Evolutionary conservation across 495 filamentous ascomycete species (phyloP), one percentile per base, ranked within the genome.

Genomic region (Antarctomyces pellizariae): DNA sequence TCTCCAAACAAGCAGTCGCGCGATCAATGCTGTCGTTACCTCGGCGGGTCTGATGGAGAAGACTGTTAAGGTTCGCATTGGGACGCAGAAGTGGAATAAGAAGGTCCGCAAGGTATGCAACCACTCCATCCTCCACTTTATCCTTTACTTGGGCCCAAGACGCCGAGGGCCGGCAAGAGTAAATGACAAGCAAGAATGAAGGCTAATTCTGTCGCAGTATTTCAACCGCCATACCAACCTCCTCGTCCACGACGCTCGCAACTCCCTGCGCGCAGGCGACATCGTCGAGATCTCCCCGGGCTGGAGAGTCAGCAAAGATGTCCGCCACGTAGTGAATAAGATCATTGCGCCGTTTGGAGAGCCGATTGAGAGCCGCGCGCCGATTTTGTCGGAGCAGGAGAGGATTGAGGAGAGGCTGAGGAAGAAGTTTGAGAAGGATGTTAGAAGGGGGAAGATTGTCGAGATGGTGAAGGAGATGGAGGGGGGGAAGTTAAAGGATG

Each of bases 261-360:
- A 71, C 53, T 79, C 74, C 8, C 54, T 79, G 26, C 64, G 70
- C 29, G 53, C 59, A 25, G 78, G 78, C 41, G 78, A 89, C 47
- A 64, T 84, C 8, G 67, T 89, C n/a, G 63, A 69, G 45, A 75
- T 86, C 42, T 62, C 62, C 12, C 60, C 68, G 12, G 70, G 70
- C 22, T 68, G 52, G 41, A 64, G 69, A 9, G 58, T 59, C 31
- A 62, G 61, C 34, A 67, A 69, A 29, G 43, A 47, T 28, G 76
- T 83, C 34, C 67, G 60, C 15, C 75, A 83, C 46, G 72, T 84
- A 16, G 70, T 86, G 13, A 70, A 74, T 44, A 46, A 59, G 28
- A 83, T 89, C 38, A 54, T 89, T 34, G 66, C 74, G 22, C 77
- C 69, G 15, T 76, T 73, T 32, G 75, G 68, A 5, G 39, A 49